Evolutionary conservation across 169 alveolate species (phyloP).

Genomic region (Theileria parva): DNA sequence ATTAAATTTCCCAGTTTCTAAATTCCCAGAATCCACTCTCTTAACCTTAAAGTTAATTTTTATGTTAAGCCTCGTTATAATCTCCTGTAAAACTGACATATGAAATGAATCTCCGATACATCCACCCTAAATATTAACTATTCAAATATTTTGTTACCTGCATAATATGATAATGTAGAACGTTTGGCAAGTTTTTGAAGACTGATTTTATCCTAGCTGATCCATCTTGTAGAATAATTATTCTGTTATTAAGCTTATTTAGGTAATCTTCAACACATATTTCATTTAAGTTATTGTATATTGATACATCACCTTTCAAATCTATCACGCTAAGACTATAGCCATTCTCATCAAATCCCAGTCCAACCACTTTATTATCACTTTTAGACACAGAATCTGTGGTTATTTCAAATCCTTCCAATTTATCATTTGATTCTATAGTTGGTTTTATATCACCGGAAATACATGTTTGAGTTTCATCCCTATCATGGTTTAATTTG

Average conservation of each 20-base stretch:
- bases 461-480: not conserved
- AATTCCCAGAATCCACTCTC: not conserved
- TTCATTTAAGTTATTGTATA: slow-evolving; percentile 30
- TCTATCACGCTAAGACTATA: slow-evolving; percentile 42
- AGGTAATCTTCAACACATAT: slow-evolving; percentile 34
- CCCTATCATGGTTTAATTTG: not conserved
- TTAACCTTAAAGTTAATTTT: not conserved
- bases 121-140: slow-evolving; percentile 14
- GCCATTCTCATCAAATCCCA: slow-evolving; percentile 42
- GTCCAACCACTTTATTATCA: slow-evolving; percentile 18
- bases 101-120: not conserved
- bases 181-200: slow-evolving; percentile 24
- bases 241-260: slow-evolving; percentile 12
- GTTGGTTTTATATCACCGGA: not conserved
- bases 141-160: slow-evolving; percentile 52
- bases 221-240: slow-evolving; percentile 44
- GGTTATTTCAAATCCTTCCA: slow-evolving; percentile 8
- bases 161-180: slow-evolving; percentile 40
- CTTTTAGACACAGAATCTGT: not conserved
- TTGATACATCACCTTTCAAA: slow-evolving; percentile 17
- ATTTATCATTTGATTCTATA: not conserved
- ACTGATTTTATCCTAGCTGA: slow-evolving; percentile 21
- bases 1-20: not conserved
- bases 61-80: not conserved
- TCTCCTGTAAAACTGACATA: not conserved